Evolutionary conservation across 768 basidiomycete species (phyloP), one percentile per base, ranked within the genome.

Genomic region (Coprinellus micaceus): DNA sequence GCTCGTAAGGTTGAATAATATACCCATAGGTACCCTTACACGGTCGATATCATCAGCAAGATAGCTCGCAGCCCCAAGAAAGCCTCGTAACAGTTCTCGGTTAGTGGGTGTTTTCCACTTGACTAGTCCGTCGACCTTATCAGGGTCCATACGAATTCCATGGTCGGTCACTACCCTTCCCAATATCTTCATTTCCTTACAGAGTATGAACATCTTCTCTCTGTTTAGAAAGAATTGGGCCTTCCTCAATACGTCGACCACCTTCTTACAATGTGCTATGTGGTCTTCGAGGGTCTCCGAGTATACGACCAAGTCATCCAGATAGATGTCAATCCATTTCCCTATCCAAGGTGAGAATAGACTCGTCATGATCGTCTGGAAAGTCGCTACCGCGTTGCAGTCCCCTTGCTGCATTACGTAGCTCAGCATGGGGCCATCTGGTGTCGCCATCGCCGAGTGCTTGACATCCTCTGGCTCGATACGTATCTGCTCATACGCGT

Each of bases 311-410:
- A 59, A 47, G 28, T 59, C 58, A 49, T 59, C 58, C 21, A 59
- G 50, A 43, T 24, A 77, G 51, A 33, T 63, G 49, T 76, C 67
- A 52, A 74, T 67, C 49, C 73, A 70, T 0, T 56, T 52, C 0
- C 75, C 77, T 39, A 80, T 68, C 28, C 65, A 66, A 1, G 56
- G 46, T 0, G 59, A 30, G 39, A 70, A 70, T 0, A 79, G 64
- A 37, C 77, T 67, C 29, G 76, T 76, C 73, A 78, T 78, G 1
- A 79, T 48, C 0, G 68, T 58, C 56, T 78, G 77, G 64, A 70
- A 78, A 0, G 77, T 79, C 0, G 76, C 75, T 0, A 61, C 59
- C 26, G 63, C 64, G 46, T 71, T 72, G 24, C 66, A 70, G 51
- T 71, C 66, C 0, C 70, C 71, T 6, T 61, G 62, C 45, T 66